phyloP scores from a whole-genome alignment of 495 filamentous ascomycete species.

The Hypoxylon fragiforme region DNA sequence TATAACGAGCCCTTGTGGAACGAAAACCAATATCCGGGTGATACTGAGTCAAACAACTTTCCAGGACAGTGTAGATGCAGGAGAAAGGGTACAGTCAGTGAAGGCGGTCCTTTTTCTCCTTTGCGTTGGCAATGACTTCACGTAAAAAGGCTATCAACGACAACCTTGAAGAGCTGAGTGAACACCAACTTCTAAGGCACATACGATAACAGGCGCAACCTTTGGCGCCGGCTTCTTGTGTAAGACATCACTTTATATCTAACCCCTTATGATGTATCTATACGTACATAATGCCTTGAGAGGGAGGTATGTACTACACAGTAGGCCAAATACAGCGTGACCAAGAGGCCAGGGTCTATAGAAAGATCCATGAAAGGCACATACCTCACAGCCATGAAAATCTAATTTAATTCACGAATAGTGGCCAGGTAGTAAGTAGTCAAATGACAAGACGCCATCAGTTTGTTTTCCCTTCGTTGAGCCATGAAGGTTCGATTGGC shows the following conservation, averaged over 20 bases:
- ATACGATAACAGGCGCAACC: not conserved
- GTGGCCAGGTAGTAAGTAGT: slow-evolving; percentile 7
- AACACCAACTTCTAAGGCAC: not conserved
- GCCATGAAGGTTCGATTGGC: slow-evolving; percentile 21
- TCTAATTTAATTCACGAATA: slow-evolving; percentile 10
- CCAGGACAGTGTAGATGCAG: slow-evolving; percentile 28
- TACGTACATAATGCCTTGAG: no score
- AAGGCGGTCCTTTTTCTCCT: not conserved
- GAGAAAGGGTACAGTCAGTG: slow-evolving; percentile 24
- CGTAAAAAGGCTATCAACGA: not conserved
- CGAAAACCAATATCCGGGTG: slow-evolving; percentile 15
- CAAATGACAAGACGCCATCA: slow-evolving; percentile 6
- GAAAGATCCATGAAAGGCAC: no score
- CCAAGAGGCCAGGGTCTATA: no score
- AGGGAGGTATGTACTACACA: no score
- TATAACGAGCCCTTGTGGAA: slow-evolving; percentile 18
- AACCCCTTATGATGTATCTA: not conserved
- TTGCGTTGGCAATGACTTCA: not conserved
- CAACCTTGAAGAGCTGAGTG: not conserved
- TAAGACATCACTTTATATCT: slow-evolving; percentile 7
- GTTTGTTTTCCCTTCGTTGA: slow-evolving; percentile 21
- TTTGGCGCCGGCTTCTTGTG: not conserved
- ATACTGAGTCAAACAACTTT: slow-evolving; percentile 20
- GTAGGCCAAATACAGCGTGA: no score
- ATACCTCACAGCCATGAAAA: no score